phyloP scores from a whole-genome alignment of 768 basidiomycete species.

The Fistulinella prunicolor region DNA sequence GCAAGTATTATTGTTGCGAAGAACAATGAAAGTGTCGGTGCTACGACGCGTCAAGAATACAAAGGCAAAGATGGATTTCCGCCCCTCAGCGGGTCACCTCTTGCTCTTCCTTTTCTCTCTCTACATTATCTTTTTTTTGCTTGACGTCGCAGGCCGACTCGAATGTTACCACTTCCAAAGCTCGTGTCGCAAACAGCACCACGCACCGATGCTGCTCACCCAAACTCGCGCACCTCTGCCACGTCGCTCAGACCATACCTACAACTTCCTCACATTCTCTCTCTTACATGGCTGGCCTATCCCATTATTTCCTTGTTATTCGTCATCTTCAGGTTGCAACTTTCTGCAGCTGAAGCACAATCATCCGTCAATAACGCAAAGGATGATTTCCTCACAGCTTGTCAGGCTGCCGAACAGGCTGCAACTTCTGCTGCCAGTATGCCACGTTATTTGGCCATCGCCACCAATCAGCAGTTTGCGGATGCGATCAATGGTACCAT shows the following conservation, averaged over 20 bases:
- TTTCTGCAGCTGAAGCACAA: slow-evolving; percentile 69
- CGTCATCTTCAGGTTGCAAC: slow-evolving; percentile 76
- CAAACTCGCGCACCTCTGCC: slow-evolving; percentile 26
- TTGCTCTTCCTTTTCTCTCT: slow-evolving; percentile 9
- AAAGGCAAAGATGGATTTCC: slow-evolving; percentile 20
- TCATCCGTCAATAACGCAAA: slow-evolving; percentile 68
- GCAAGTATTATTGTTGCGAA: slow-evolving; percentile 29
- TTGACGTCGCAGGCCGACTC: slow-evolving; percentile 39
- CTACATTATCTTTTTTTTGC: slow-evolving; percentile 8
- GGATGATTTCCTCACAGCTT: slow-evolving; percentile 74
- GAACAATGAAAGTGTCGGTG: slow-evolving; percentile 25
- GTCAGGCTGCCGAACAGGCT: slow-evolving; percentile 79
- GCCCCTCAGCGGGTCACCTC: slow-evolving; percentile 14
- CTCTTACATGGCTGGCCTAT: slow-evolving; percentile 88
- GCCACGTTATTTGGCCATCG: slow-evolving; percentile 84
- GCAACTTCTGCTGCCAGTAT: slow-evolving; percentile 81
- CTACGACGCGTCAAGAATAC: slow-evolving; percentile 14
- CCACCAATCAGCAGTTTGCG: slow-evolving; percentile 76
- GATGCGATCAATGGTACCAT: slow-evolving; percentile 78
- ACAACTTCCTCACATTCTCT: slow-evolving; percentile 75
- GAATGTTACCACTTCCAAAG: slow-evolving; percentile 31
- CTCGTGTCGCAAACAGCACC: slow-evolving; percentile 47
- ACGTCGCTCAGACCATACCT: slow-evolving; percentile 75
- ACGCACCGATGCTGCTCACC: slow-evolving; percentile 47
- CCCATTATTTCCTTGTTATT: slow-evolving; percentile 88